phyloP scores from a whole-genome alignment of 2,329 filamentous ascomycete genomes.

The Epichloe brachyelytri region DNA sequence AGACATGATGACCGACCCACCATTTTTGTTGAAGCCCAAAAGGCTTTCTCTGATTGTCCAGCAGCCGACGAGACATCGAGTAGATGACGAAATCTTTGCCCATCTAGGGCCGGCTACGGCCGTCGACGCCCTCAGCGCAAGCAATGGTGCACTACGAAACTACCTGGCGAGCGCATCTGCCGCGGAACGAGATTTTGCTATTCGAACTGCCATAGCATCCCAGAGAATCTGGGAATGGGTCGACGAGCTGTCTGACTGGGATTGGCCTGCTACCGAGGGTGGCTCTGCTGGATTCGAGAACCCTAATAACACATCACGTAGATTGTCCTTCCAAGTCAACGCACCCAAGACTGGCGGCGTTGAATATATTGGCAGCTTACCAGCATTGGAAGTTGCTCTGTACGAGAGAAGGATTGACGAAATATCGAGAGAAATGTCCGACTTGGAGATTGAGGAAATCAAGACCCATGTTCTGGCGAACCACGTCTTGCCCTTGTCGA shows the following conservation, averaged over 20 bases:
- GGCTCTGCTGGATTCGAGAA: slow-evolving; percentile 42
- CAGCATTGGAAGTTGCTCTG: slow-evolving; percentile 44
- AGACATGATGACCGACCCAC: slow-evolving; percentile 21
- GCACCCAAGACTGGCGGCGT: slow-evolving; percentile 14
- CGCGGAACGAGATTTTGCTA: slow-evolving; percentile 57
- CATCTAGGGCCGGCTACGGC: slow-evolving; percentile 48
- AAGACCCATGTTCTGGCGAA: slow-evolving; percentile 78
- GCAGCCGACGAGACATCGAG: slow-evolving; percentile 34
- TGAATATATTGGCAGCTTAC: slow-evolving; percentile 58
- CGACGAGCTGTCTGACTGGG: slow-evolving; percentile 52
- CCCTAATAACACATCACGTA: slow-evolving; percentile 29
- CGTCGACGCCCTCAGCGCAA: slow-evolving; percentile 44
- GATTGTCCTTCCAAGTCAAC: slow-evolving; percentile 18
- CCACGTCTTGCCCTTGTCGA: slow-evolving; percentile 49
- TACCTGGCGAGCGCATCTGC: slow-evolving; percentile 51
- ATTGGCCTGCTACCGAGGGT: slow-evolving; percentile 34
- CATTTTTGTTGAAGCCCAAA: slow-evolving; percentile 20
- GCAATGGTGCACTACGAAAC: slow-evolving; percentile 36
- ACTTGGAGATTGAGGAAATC: slow-evolving; percentile 69
- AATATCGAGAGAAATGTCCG: slow-evolving; percentile 56
- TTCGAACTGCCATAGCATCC: slow-evolving; percentile 56
- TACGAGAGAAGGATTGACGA: slow-evolving; percentile 65
- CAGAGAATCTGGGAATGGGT: slow-evolving; percentile 63
- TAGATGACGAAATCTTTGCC: slow-evolving; percentile 45
- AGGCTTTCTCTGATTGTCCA: slow-evolving; percentile 18